Evolutionary conservation across 768 basidiomycete species (phyloP).

Genomic region (Xerocomellus dryophilus): DNA sequence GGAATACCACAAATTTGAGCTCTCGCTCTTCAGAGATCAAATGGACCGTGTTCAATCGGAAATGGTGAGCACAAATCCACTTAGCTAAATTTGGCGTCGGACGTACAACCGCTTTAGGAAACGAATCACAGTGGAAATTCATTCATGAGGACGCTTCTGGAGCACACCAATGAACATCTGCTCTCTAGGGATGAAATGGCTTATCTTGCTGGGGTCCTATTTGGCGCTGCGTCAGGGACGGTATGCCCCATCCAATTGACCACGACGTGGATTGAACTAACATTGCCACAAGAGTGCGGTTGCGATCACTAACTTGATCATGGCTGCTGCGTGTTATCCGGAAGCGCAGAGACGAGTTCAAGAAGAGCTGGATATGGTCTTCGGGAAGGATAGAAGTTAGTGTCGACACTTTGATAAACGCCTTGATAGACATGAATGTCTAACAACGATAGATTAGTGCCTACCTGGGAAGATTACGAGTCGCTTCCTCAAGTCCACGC

Average conservation of each 20-base stretch:
- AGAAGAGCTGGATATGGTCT: constrained; percentile 49
- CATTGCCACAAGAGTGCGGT: constrained; percentile 38
- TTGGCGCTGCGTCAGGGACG: constrained; percentile 59
- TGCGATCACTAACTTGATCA: constrained; percentile 47
- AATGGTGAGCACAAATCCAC: constrained; percentile 32
- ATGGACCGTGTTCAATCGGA: constrained; percentile 42
- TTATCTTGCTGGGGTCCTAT: constrained; percentile 57
- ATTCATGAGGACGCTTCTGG: constrained; percentile 52
- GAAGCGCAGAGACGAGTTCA: constrained; percentile 48
- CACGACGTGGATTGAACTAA: neutral
- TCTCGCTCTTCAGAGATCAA: constrained; percentile 47
- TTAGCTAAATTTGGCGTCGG: too few species aligned
- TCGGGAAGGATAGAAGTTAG: constrained; percentile 39
- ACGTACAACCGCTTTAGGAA: constrained; percentile 13
- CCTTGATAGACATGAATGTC: neutral
- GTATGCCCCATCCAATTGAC: constrained; percentile 9
- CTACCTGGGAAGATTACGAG: constrained; percentile 34
- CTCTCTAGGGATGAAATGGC: constrained; percentile 52
- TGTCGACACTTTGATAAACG: too few species aligned
- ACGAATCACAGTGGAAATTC: constrained; percentile 17
- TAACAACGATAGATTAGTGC: constrained; percentile 23
- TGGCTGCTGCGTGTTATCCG: constrained; percentile 54
- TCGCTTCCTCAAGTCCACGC: constrained; percentile 35
- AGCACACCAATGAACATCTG: constrained; percentile 43
- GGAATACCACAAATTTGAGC: constrained; percentile 49